Conservation (phyloP, 2,329 filamentous ascomycete species). For the Trichoderma gracile region DNA sequence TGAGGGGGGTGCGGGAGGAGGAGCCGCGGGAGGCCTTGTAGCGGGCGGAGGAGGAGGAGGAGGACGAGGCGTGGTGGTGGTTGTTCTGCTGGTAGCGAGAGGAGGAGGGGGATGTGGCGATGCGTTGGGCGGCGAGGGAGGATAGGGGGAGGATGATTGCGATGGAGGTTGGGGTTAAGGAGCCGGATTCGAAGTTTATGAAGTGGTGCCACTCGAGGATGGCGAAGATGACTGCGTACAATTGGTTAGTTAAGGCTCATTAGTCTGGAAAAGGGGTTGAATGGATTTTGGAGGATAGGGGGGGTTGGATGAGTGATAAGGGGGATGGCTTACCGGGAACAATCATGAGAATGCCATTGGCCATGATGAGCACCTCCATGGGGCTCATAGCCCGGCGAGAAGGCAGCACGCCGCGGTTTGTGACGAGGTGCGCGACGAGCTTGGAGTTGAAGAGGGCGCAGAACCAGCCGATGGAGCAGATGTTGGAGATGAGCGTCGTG, state of each 20-base stretch:
- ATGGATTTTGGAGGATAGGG: no score
- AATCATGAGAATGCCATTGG: slow-evolving; percentile 58
- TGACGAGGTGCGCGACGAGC: slow-evolving; percentile 50
- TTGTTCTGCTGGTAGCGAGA: slow-evolving; percentile 21
- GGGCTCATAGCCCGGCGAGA: slow-evolving; percentile 46
- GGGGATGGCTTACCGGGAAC: slow-evolving; percentile 48
- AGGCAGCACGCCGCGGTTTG: slow-evolving; percentile 50
- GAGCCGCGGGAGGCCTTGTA: slow-evolving; percentile 25
- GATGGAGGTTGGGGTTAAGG: slow-evolving; percentile 52
- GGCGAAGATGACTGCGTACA: slow-evolving; percentile 49
- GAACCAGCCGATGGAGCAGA: slow-evolving; percentile 52
- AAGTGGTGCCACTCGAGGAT: slow-evolving; percentile 48
- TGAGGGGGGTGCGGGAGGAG: slow-evolving; percentile 31
- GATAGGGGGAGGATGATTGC: slow-evolving; percentile 55
- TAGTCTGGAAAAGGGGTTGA: no score
- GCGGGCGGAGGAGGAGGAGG: slow-evolving; percentile 28
- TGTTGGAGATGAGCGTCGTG: slow-evolving; percentile 43
- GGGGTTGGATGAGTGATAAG: no score
- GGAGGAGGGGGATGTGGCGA: slow-evolving; percentile 35
- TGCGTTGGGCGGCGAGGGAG: slow-evolving; percentile 52
- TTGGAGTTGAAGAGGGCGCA: slow-evolving; percentile 57
- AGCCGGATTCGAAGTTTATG: slow-evolving; percentile 51
- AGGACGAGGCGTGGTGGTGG: slow-evolving; percentile 25
- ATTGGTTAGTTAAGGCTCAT: neutral
- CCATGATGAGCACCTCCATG: slow-evolving; percentile 57